Evolutionary conservation across 768 basidiomycete genomes (phyloP).

Genomic region (Naganishia vishniacii): DNA sequence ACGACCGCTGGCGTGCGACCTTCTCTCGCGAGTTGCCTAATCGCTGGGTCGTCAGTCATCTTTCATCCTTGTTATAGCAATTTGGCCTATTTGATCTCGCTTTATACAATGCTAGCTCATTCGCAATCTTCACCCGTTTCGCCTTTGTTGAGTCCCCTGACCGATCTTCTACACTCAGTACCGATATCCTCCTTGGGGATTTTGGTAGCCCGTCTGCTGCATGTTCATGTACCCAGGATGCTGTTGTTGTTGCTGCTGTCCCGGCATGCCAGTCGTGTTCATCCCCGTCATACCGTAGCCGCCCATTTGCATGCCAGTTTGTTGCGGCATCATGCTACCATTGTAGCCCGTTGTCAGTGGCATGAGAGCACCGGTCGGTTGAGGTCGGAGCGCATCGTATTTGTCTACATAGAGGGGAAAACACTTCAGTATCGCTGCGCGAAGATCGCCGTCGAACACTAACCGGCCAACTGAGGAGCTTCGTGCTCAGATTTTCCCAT

Average conservation of each 20-base stretch:
- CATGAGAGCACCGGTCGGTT: conserved; percentile 36
- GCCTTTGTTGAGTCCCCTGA: too few relatives aligned
- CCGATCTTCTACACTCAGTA: conserved; percentile 19
- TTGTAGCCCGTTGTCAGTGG: conserved; percentile 47
- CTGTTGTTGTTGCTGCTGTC: conserved; percentile 30
- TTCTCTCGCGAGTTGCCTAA: too few relatives aligned
- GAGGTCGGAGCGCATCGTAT: conserved; percentile 50
- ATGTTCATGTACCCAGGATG: conserved; percentile 31
- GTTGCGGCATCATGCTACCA: conserved; percentile 42
- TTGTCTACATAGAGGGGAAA: conserved; percentile 33
- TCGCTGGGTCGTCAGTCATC: too few relatives aligned
- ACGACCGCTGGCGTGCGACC: too few relatives aligned
- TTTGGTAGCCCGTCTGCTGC: conserved; percentile 42
- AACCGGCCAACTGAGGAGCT: conserved; percentile 46
- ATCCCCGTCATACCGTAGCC: conserved; percentile 17
- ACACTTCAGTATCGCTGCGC: too few relatives aligned
- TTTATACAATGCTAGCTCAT: too few relatives aligned
- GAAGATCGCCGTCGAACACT: conserved; percentile 23
- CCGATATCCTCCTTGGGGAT: conserved; percentile 28
- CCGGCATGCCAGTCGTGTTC: conserved; percentile 18
- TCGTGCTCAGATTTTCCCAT: conserved; percentile 44
- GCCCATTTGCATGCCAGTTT: conserved; percentile 32
- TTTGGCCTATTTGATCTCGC: too few relatives aligned
- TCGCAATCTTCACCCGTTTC: too few relatives aligned
- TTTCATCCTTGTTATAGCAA: too few relatives aligned